Conservation (phyloP, 1,284 basidiomycete genomes). For the Rhodotorula sp. region DNA sequence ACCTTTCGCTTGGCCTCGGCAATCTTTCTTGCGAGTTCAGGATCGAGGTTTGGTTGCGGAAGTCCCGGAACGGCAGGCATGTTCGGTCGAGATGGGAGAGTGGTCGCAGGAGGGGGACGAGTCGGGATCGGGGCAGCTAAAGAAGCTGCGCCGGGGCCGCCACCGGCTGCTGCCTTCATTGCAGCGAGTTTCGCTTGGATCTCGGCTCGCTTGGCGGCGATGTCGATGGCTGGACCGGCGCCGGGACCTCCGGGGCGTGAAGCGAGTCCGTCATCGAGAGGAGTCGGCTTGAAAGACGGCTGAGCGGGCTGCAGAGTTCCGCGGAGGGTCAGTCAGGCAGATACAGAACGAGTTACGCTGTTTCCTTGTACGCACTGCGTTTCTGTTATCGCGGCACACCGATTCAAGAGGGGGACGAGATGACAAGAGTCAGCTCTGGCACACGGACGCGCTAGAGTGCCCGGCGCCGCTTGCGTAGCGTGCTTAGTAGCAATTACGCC, state of each 20-base stretch:
- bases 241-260: slow-evolving; percentile 10
- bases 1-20: slow-evolving; percentile 45
- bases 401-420: background rate
- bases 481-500: too few relatives aligned
- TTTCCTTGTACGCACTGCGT: slow-evolving; percentile 15
- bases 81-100: background rate
- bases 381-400: slow-evolving; percentile 3
- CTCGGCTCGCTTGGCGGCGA: slow-evolving; percentile 41
- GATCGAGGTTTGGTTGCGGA: slow-evolving; percentile 25
- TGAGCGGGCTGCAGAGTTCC: slow-evolving; percentile 22
- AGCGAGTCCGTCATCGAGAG: slow-evolving; percentile 14
- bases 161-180: slow-evolving; percentile 27
- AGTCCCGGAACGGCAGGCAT: slow-evolving; percentile 19
- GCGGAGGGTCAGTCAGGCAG: background rate
- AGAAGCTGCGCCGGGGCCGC: background rate
- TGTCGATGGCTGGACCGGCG: slow-evolving; percentile 30
- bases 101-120: background rate
- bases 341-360: rapidly evolving
- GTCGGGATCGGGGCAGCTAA: slow-evolving; percentile 5
- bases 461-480: too few relatives aligned
- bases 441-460: rapidly evolving
- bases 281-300: slow-evolving; percentile 39
- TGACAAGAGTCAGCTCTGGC: background rate
- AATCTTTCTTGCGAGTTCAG: slow-evolving; percentile 39
- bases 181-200: slow-evolving; percentile 41